Base-by-base conservation (phyloP, 768 basidiomycete genomes). In the Collybiopsis confluens region DNA sequence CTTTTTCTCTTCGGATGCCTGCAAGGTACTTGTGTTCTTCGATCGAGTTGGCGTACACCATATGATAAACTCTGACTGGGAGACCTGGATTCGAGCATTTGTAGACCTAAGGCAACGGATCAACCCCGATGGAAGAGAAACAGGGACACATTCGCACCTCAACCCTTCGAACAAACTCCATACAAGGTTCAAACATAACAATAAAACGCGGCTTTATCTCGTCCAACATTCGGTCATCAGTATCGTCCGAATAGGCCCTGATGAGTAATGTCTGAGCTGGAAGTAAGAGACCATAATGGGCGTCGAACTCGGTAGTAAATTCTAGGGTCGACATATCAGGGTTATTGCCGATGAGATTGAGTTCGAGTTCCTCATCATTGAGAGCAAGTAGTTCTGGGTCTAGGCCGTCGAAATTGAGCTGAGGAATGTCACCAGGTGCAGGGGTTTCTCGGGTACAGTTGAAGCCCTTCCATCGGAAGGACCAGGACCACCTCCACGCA, bases 21-120 rank as follows among this genome's bases (percentile, higher is more conserved):
- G 90, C 87, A 27, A 99, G 79, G 67, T 97, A 99, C 66, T 90
- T 90, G 68, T 96, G 93, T 61, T 99, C 97, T 67, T 99, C 97
- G 58, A 88, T 89, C 45, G 92, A 95, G 61, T 90, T 83, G 53
- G 83, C 79, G 68, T 98, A 98, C n/a, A 92, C 74, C 88, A 97
- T 88, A 65, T 98, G 94, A 69, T 98, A 98, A 2, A 98, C 88
- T 13, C 95, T 77, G 0, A 98, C 83, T 0, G 79, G 86, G 5
- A 96, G 68, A 0, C 91, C 91, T 0, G 92, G 87, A 69, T 87
- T 85, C 2, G 88, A 82, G 54, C 85, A 88, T 60, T 89, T 84
- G 66, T 96, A 98, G 0, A 92, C 89, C 92, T 94, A 56, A 45
- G 40, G 28, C 2, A 15, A n/a, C 24, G 10, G 24, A n/a, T 41